Base-by-base conservation (phyloP, 768 basidiomycete species). In the Auricularia sp. region DNA sequence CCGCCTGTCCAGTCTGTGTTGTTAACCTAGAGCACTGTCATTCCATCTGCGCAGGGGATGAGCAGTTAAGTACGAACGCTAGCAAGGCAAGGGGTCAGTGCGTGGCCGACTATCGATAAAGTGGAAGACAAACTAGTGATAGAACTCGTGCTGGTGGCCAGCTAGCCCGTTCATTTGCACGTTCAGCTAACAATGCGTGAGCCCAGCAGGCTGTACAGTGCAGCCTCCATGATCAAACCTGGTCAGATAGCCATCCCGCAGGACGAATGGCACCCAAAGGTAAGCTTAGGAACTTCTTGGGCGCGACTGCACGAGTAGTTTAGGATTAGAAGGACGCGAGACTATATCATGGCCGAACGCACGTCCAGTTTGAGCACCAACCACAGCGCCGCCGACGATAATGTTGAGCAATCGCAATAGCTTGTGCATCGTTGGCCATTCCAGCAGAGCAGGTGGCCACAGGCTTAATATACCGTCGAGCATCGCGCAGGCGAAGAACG, bases 61-160 rank as follows among this genome's bases (percentile, higher is more conserved):
- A 7, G 13, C 13, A 8, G 39, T 7, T 13, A 39, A 39, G 13
- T 13, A 13, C 39, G 7, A 39, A 8, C 39, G 39, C 39, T 7
- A 39, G 13, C 13, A 39, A 39, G 24, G 24, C 24, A 29, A 29
- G 24, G 24, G 24, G 1, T 29, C 24, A 29, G 24, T 29, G 24
- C 24, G 24, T 29, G 1, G 24, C 1, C 1, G 1, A 29, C 24
- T 29, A 29, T 29, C 24, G 24, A 29, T 2, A 29, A 29, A 29
- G 1, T 29, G 24, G 24, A 2, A 39, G 7, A 39, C 39, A 13
- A 7, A 39, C 72, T 74, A 75, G 65, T 75, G 70, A 51, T 76
- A 77, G 68, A 77, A 77, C 24, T 77, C 74, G 61, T 74, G 75
- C 61, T 75, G 72, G 66, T 77, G 74, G 1, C 76, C 76, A 14